phyloP scores from a whole-genome alignment of 139 green algal species.

The Chlorella ohadii region DNA sequence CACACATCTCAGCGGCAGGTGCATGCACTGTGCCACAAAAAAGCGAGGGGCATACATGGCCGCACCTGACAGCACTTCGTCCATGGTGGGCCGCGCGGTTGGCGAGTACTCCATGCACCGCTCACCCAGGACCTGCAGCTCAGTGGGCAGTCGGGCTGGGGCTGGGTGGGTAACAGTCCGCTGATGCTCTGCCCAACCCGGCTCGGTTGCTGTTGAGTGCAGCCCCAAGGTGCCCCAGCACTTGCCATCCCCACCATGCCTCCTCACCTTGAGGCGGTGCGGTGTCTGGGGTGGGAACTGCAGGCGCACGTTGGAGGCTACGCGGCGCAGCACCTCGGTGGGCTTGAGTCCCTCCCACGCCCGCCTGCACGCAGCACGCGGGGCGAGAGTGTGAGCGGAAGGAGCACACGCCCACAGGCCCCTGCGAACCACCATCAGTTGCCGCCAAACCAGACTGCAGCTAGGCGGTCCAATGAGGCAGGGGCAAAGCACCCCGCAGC shows the following conservation, averaged over 20 bases:
- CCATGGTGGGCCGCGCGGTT: slow-evolving; percentile 38
- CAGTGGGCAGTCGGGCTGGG: background rate
- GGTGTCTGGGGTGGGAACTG: slow-evolving; percentile 54
- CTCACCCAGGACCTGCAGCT: slow-evolving; percentile 26
- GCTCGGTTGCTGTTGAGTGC: no score
- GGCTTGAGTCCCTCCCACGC: slow-evolving; percentile 58
- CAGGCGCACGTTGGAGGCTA: slow-evolving; percentile 47
- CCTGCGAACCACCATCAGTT: no score
- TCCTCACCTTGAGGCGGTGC: slow-evolving; percentile 42
- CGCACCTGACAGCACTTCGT: slow-evolving; percentile 41
- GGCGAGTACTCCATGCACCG: slow-evolving; percentile 44
- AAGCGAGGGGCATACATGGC: background rate
- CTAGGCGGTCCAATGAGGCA: no score
- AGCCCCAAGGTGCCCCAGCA: no score
- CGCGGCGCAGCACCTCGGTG: slow-evolving; percentile 46
- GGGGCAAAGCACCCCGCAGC: background rate
- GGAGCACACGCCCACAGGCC: no score
- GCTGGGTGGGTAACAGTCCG: background rate
- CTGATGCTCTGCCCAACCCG: no score
- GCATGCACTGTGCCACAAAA: background rate
- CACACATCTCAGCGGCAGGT: no score
- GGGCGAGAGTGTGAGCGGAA: background rate
- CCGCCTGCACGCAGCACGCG: slow-evolving; percentile 16
- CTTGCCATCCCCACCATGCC: no score
- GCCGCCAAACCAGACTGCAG: no score